Conservation (phyloP, 202 grass and related monocot genomes). For the Elaeis oleifera region DNA sequence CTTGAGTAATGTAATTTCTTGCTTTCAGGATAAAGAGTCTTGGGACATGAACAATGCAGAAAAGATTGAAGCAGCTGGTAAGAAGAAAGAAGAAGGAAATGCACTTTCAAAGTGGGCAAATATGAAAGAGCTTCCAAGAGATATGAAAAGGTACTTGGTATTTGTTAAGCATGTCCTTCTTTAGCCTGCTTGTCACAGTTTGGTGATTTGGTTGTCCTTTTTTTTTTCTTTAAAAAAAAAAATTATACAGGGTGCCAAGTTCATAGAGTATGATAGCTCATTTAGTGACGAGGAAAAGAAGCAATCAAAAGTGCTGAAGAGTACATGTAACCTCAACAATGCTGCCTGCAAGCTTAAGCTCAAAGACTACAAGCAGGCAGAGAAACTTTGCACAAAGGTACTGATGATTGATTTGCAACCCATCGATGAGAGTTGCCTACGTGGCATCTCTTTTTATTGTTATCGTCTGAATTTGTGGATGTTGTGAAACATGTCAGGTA, state of each 20-base stretch:
- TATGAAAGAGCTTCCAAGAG: constrained; percentile 65
- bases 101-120: constrained; percentile 66
- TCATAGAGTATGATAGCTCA: background rate
- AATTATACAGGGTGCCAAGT: background rate
- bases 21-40: constrained; percentile 72
- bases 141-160: constrained; percentile 61
- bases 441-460: no score
- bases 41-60: constrained; percentile 90
- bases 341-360: constrained; percentile 10
- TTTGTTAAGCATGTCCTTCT: no score
- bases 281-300: constrained; percentile 10
- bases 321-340: constrained; percentile 8
- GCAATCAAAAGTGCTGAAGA: background rate
- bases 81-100: constrained; percentile 95
- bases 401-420: no score
- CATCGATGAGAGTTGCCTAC: background rate
- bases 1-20: constrained; percentile 11
- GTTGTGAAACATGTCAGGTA: background rate
- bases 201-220: background rate
- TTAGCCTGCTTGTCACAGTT: no score
- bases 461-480: no score
- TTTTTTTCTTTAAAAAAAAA: background rate
- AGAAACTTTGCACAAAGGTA: constrained; percentile 10
- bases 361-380: constrained; percentile 11
- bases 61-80: constrained; percentile 68